phyloP scores from a whole-genome alignment of 768 basidiomycete genomes.

The Leucosporidium yakuticum region DNA sequence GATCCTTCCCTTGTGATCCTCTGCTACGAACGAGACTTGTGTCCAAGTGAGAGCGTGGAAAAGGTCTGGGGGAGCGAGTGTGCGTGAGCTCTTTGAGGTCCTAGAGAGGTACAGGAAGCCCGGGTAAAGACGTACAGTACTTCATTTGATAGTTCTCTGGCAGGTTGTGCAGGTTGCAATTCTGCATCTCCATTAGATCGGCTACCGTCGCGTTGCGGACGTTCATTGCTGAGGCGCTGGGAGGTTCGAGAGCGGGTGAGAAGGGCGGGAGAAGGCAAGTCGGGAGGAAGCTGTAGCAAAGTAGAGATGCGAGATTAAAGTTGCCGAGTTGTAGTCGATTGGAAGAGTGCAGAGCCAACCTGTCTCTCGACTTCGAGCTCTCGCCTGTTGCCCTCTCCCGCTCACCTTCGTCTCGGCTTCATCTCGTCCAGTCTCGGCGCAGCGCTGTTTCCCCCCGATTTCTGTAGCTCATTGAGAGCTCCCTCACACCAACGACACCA shows the following conservation, averaged over 20 bases:
- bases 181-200: constrained; percentile 87
- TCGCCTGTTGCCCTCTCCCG: no score
- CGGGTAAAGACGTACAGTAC: constrained; percentile 23
- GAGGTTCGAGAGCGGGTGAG: no score
- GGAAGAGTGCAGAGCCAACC: no score
- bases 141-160: constrained; percentile 51
- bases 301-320: no score
- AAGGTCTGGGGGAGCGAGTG: constrained; percentile 54
- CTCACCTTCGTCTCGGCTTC: no score
- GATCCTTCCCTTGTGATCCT: constrained; percentile 78
- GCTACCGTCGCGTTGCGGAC: constrained; percentile 43
- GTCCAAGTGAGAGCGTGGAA: constrained; percentile 91
- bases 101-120: not conserved
- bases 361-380: no score
- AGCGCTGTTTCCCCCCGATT: no score
- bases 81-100: constrained; percentile 49
- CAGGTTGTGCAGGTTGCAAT: constrained; percentile 84
- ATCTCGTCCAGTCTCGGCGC: no score
- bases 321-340: no score
- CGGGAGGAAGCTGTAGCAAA: no score
- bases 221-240: no score
- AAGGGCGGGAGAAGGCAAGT: no score
- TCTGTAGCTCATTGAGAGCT: not conserved
- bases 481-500: constrained; percentile 1
- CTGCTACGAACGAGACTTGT: constrained; percentile 84